phyloP scores from a whole-genome alignment of 352 stramenopile genomes.

The Globisporangium irregulare region DNA sequence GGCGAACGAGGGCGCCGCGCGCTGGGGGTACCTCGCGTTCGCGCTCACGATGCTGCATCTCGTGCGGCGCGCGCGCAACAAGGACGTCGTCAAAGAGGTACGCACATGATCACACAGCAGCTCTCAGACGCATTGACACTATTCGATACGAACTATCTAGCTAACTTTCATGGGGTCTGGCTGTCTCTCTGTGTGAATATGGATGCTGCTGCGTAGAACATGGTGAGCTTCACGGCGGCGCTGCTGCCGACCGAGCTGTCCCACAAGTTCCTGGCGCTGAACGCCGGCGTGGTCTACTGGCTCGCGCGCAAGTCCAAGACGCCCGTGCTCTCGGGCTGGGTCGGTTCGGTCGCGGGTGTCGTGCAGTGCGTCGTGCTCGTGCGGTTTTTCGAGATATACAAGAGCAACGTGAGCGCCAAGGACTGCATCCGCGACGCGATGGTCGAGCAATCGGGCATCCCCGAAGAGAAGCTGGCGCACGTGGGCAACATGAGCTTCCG shows the following conservation, averaged over 20 bases:
- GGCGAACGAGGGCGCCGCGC: slow-evolving; percentile 21
- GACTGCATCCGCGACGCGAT: slow-evolving; percentile 38
- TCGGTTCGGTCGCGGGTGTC: slow-evolving; percentile 38
- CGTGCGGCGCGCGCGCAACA: slow-evolving; percentile 38
- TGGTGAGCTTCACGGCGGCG: slow-evolving; percentile 55
- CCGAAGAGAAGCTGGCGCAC: slow-evolving; percentile 23
- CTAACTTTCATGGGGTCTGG: not conserved
- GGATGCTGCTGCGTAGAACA: slow-evolving; percentile 21
- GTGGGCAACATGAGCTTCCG: slow-evolving; percentile 44
- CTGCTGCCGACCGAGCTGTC: slow-evolving; percentile 50
- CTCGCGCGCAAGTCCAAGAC: slow-evolving; percentile 38
- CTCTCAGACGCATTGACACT: not conserved
- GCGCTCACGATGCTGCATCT: slow-evolving; percentile 38
- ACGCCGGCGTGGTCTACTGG: slow-evolving; percentile 33
- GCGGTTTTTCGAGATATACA: slow-evolving; percentile 39
- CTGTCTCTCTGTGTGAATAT: not conserved
- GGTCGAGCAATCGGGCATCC: slow-evolving; percentile 28
- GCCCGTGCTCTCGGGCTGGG: slow-evolving; percentile 51
- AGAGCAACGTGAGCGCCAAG: slow-evolving; percentile 43
- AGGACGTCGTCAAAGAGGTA: slow-evolving; percentile 44
- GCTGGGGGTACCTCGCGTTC: slow-evolving; percentile 42
- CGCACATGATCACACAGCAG: not conserved
- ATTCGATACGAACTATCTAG: not conserved
- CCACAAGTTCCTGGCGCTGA: slow-evolving; percentile 43
- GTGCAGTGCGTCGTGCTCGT: slow-evolving; percentile 43